Percentiles rank a stretch among this genome's conserved stretches.
Conservation (phyloP, 352 stramenopile species). For the Pythium monospermum region DNA sequence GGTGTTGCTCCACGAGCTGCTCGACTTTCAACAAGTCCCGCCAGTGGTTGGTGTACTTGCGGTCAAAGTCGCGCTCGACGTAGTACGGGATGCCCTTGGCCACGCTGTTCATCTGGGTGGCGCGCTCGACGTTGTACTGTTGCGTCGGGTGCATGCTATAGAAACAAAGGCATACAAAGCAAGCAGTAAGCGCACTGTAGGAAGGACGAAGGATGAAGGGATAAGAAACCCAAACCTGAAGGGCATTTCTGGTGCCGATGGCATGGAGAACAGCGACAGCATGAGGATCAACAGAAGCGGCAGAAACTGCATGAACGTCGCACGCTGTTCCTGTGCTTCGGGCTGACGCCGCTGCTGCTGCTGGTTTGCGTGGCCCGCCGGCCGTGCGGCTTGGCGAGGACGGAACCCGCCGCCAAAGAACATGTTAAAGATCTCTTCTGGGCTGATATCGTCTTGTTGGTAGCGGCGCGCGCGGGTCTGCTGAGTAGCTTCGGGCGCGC, state of each 20-base stretch:
- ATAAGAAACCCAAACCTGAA: constrained; percentile 46
- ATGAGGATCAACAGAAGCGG: constrained; percentile 84
- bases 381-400: constrained; percentile 45
- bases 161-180: background rate
- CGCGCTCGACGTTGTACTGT: constrained; percentile 71
- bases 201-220: background rate
- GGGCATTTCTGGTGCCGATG: constrained; percentile 57
- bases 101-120: constrained; percentile 78
- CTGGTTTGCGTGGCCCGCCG: constrained; percentile 25
- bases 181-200: too few relatives aligned
- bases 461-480: constrained; percentile 41
- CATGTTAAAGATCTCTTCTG: constrained; percentile 92
- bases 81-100: constrained; percentile 86
- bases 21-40: constrained; percentile 78
- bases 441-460: constrained; percentile 83
- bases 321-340: constrained; percentile 33
- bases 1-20: constrained; percentile 83
- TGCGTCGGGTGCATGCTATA: constrained; percentile 64
- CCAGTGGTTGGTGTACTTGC: constrained; percentile 83
- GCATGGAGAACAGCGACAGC: constrained; percentile 77
- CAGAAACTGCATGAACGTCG: constrained; percentile 74
- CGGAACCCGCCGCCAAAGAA: constrained; percentile 86
- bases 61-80: constrained; percentile 80
- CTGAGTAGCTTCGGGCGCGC: constrained; percentile 32
- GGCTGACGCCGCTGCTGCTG: constrained; percentile 38